Percentiles rank a stretch among this genome's conserved stretches.
These are phyloP conservation scores for Mycena indigotica DNA, from an alignment of 768 basidiomycete genomes.

Conservation along the genomic window DNA sequence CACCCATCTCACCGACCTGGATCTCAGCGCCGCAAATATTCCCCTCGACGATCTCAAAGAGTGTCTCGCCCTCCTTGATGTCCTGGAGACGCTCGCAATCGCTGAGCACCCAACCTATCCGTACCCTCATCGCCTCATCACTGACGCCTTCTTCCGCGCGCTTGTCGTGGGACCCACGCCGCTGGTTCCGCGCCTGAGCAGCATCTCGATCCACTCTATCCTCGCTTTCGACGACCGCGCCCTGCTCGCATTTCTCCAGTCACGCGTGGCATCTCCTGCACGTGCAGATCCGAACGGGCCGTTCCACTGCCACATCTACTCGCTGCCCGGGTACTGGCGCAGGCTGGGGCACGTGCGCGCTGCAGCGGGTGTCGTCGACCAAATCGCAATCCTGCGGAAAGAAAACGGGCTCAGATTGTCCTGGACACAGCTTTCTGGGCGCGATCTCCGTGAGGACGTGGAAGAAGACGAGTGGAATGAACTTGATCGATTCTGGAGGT, in stretches of 20 bases:
- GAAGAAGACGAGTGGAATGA: background rate
- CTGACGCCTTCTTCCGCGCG: background rate
- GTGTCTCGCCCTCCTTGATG: background rate
- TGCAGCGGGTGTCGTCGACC: background rate
- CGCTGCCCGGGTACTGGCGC: background rate
- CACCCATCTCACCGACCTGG: background rate
- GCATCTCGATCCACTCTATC: background rate
- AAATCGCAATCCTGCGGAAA: background rate
- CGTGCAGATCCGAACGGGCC: background rate
- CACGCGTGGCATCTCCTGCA: background rate
- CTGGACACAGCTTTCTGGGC: background rate
- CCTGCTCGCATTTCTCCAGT: background rate
- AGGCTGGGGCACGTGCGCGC: background rate
- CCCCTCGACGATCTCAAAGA: background rate
- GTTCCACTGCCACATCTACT: background rate
- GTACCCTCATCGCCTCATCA: background rate
- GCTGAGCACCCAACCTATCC: background rate
- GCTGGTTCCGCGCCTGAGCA: background rate
- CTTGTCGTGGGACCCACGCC: background rate
- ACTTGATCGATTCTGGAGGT: too few species aligned
- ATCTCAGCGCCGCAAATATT: background rate
- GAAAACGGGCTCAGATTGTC: background rate
- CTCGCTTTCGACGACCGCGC: background rate
- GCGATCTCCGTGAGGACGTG: background rate
- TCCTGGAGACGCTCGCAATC: background rate